These are phyloP conservation scores for Hura crepitans DNA, from an alignment of 441 rosid genomes.

Conservation along the genomic window DNA sequence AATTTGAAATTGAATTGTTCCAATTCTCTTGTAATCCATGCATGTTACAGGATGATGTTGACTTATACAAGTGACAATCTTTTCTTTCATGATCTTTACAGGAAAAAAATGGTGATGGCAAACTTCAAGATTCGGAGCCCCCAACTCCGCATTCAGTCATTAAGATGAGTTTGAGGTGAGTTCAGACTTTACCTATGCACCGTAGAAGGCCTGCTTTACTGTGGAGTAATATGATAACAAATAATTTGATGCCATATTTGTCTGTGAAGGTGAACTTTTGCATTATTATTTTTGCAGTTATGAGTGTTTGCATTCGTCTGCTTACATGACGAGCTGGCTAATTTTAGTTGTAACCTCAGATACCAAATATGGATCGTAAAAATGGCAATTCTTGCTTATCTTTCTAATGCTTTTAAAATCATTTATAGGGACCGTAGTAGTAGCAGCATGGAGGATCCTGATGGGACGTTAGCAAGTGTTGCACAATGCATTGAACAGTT, in stretches of 20 bases:
- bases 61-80: slow-evolving; percentile 10
- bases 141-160: slow-evolving; percentile 83
- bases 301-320: no score
- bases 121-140: slow-evolving; percentile 94
- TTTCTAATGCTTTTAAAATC: slow-evolving; percentile 28
- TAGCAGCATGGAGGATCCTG: slow-evolving; percentile 99
- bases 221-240: background rate
- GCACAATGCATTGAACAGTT: slow-evolving; percentile 99
- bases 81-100: slow-evolving; percentile 35
- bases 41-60: slow-evolving; percentile 16
- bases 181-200: slow-evolving; percentile 3
- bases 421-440: slow-evolving; percentile 77
- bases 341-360: no score
- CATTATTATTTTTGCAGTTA: background rate
- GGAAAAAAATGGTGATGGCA: slow-evolving; percentile 87
- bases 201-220: no score
- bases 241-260: background rate
- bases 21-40: background rate
- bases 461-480: slow-evolving; percentile 98
- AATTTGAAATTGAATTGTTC: background rate
- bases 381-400: no score
- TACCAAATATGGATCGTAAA: no score
- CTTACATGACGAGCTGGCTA: no score
- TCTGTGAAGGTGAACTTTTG: slow-evolving; percentile 1
- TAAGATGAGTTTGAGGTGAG: slow-evolving; percentile 84